Conservation (phyloP, 768 basidiomycete species). For the Lepiota brunneoincarnata region DNA sequence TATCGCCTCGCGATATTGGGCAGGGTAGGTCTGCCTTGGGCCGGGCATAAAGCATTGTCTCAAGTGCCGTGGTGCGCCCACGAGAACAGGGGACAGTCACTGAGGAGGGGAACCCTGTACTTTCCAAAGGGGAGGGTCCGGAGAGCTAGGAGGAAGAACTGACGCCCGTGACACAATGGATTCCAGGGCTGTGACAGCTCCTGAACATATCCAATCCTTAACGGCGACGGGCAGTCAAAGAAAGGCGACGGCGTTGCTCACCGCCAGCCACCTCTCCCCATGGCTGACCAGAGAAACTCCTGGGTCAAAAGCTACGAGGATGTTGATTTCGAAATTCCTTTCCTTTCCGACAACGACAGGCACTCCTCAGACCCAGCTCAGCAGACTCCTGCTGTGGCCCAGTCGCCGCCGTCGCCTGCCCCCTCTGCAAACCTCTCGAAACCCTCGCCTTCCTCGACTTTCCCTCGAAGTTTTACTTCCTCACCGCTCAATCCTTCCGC, state of each 20-base stretch:
- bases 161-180: background rate
- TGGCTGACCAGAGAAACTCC: slow-evolving; percentile 11
- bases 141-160: background rate
- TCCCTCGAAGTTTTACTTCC: slow-evolving; percentile 8
- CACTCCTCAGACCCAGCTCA: background rate
- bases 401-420: background rate
- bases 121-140: background rate
- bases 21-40: too few relatives aligned
- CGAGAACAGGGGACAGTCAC: too few relatives aligned
- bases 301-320: slow-evolving; percentile 23
- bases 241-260: background rate
- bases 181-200: background rate
- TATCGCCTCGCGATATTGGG: too few relatives aligned
- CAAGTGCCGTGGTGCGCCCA: too few relatives aligned
- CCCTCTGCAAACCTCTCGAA: background rate
- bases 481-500: slow-evolving; percentile 6
- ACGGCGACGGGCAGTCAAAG: background rate
- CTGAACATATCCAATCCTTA: background rate
- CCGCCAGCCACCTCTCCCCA: background rate
- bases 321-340: slow-evolving; percentile 17
- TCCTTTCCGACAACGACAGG: slow-evolving; percentile 3
- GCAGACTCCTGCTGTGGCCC: background rate
- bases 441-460: background rate
- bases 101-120: too few relatives aligned
- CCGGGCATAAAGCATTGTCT: too few relatives aligned